phyloP scores from a whole-genome alignment of 768 basidiomycete species.

The Amanita jacksonii region DNA sequence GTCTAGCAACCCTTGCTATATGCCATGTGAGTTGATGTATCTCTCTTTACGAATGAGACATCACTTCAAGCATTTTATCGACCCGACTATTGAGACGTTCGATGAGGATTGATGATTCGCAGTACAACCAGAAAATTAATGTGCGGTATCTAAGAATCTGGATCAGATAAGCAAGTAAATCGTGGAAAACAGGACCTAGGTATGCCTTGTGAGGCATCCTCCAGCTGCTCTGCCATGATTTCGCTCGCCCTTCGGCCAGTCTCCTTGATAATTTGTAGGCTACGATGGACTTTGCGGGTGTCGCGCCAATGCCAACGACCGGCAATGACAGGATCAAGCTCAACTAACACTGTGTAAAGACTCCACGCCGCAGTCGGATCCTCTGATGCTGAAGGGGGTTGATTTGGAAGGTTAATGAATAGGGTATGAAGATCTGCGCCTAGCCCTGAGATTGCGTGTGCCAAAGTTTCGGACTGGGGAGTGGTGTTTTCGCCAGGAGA shows the following conservation, averaged over 20 bases:
- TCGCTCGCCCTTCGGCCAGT: constrained; percentile 57
- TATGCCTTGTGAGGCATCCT: constrained; percentile 19
- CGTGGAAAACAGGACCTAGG: constrained; percentile 39
- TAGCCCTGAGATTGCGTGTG: constrained; percentile 32
- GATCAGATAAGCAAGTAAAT: neutral
- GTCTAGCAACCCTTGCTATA: constrained; percentile 66
- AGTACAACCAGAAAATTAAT: constrained; percentile 87
- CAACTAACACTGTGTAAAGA: constrained; percentile 56
- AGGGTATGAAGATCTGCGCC: constrained; percentile 38
- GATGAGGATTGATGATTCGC: constrained; percentile 52
- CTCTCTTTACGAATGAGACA: constrained; percentile 9
- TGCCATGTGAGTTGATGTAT: constrained; percentile 1
- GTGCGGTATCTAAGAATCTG: constrained; percentile 57
- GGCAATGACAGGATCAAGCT: constrained; percentile 66
- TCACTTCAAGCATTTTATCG: constrained; percentile 83
- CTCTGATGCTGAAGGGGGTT: constrained; percentile 44
- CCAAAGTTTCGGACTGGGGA: constrained; percentile 26
- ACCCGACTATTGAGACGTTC: constrained; percentile 70
- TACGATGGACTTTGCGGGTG: constrained; percentile 80
- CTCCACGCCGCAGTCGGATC: constrained; percentile 49
- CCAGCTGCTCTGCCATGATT: constrained; percentile 54
- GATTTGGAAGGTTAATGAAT: constrained; percentile 48
- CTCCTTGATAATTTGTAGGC: constrained; percentile 68
- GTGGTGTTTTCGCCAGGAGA: neutral
- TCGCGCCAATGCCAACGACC: constrained; percentile 95